phyloP scores from a whole-genome alignment of 192 early-diverging fungal species.

The Coemansia sp. region DNA sequence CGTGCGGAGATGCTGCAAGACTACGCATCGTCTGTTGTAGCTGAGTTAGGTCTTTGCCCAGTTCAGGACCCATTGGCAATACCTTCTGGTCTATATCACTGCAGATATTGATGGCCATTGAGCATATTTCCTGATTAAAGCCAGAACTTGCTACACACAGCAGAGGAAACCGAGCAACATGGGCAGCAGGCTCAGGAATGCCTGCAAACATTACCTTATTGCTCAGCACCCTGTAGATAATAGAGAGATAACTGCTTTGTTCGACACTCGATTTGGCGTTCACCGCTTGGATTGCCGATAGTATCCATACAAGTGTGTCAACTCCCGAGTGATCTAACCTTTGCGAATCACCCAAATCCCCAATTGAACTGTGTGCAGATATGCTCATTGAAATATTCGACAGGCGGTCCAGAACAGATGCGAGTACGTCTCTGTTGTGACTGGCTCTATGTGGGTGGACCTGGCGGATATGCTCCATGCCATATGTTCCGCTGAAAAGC shows the following conservation, averaged over 20 bases:
- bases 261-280: conserved; percentile 2
- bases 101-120: conserved; percentile 10
- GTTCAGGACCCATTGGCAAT: background rate
- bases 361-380: background rate
- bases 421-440: conserved; percentile 1
- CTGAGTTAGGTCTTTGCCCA: background rate
- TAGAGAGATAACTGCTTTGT: conserved; percentile 2
- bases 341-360: background rate
- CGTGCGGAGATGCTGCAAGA: background rate
- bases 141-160: conserved; percentile 16
- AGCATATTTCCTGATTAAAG: conserved; percentile 11
- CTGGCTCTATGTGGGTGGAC: conserved; percentile 3
- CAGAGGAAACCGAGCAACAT: conserved; percentile 18
- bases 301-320: conserved; percentile 10
- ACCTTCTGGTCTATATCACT: conserved; percentile 16
- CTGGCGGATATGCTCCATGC: background rate
- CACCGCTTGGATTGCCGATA: conserved; percentile 6
- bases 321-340: background rate
- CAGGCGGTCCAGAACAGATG: conserved; percentile 3
- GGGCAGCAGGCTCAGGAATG: background rate
- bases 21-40: background rate
- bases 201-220: background rate
- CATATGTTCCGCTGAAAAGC: background rate
- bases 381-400: background rate
- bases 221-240: conserved; percentile 5